A percentile compares a stretch with the other conserved stretches of the same genome.
These are phyloP conservation scores for Saposhnikovia divaricata DNA, from an alignment of 129 eudicot species.

Conservation along the genomic window DNA sequence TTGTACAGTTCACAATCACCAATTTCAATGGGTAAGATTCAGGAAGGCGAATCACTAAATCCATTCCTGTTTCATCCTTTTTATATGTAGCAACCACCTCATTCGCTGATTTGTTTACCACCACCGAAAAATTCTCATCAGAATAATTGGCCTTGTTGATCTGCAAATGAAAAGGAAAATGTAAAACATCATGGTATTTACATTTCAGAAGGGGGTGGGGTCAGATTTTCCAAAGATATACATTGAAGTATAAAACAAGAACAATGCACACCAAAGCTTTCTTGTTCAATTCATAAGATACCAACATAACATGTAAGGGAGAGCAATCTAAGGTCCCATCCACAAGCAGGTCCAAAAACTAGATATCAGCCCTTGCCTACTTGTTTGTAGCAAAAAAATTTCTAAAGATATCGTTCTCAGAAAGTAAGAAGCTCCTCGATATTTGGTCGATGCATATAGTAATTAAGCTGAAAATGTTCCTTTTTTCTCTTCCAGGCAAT, in stretches of 20 bases:
- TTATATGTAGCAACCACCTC: constrained; percentile 96
- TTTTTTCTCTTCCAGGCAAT: background rate
- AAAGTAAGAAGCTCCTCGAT: no score
- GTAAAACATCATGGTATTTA: background rate
- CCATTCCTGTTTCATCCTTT: constrained; percentile 96
- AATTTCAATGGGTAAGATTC: constrained; percentile 75
- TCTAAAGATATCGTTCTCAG: no score
- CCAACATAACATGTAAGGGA: background rate
- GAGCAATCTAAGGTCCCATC: background rate
- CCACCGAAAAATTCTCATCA: constrained; percentile 81
- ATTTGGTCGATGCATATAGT: background rate
- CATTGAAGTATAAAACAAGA: background rate
- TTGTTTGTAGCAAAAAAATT: no score
- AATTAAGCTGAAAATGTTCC: background rate
- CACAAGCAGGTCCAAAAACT: no score
- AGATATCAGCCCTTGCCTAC: no score
- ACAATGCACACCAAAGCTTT: background rate
- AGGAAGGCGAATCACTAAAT: constrained; percentile 92
- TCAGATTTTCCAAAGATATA: background rate
- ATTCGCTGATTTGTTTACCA: constrained; percentile 90
- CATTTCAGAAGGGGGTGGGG: background rate
- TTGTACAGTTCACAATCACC: constrained; percentile 83
- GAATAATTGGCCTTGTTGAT: constrained; percentile 61
- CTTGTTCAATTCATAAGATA: background rate
- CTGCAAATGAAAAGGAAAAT: constrained; percentile 35